Evolutionary conservation across 495 filamentous ascomycete species (phyloP).

Genomic region (Penicillium parvum): DNA sequence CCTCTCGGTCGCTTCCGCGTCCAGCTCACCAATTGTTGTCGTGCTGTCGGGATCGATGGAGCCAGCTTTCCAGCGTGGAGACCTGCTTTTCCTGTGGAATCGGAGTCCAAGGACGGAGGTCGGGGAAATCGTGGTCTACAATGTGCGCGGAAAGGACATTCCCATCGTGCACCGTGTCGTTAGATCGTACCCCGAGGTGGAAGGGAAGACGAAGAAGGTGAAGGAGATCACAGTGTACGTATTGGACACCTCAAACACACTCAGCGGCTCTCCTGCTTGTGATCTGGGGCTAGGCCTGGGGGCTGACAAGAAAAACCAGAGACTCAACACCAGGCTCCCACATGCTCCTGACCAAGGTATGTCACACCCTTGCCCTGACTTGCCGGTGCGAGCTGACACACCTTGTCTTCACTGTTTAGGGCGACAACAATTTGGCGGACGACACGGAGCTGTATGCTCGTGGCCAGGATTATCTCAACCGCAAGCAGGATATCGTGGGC

Average conservation of each 20-base stretch:
- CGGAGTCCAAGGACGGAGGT: conserved; percentile 62
- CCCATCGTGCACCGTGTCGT: conserved; percentile 25
- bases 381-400: background rate
- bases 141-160: conserved; percentile 40
- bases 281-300: too few relatives aligned
- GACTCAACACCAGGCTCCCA: conserved; percentile 21
- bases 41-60: conserved; percentile 96
- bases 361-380: background rate
- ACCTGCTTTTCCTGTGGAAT: conserved; percentile 93
- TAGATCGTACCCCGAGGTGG: conserved; percentile 58
- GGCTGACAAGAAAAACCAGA: conserved; percentile 15
- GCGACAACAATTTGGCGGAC: conserved; percentile 92
- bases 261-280: too few relatives aligned
- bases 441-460: conserved; percentile 85
- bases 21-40: conserved; percentile 90
- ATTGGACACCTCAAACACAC: too few relatives aligned
- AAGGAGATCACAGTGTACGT: conserved; percentile 37
- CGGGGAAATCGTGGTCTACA: conserved; percentile 93
- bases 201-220: conserved; percentile 36
- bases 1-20: conserved; percentile 78
- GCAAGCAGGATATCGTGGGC: conserved; percentile 86
- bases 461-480: conserved; percentile 78
- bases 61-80: conserved; percentile 92
- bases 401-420: conserved; percentile 26
- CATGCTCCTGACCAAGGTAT: conserved; percentile 76